phyloP scores from a whole-genome alignment of 2,329 filamentous ascomycete genomes.

The Botryotinia globosa region DNA sequence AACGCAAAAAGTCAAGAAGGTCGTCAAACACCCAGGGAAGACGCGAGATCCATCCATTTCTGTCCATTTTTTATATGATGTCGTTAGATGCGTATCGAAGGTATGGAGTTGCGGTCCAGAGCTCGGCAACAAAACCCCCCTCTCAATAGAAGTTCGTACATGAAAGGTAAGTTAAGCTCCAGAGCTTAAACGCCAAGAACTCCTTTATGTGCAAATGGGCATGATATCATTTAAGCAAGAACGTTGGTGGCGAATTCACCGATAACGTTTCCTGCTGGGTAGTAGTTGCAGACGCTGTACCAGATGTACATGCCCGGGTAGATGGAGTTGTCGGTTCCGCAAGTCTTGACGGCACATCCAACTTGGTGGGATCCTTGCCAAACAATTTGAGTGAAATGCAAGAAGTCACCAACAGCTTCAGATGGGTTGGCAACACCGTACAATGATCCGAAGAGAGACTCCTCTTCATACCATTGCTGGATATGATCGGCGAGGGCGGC shows the following conservation, averaged over 20 bases:
- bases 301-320: conserved; percentile 74
- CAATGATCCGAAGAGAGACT: conserved; percentile 50
- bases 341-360: conserved; percentile 58
- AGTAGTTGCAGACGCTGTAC: conserved; percentile 40
- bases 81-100: conserved; percentile 14
- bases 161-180: conserved; percentile 18
- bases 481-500: conserved; percentile 62
- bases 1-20: conserved; percentile 3
- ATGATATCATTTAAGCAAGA: conserved; percentile 19
- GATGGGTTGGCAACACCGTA: conserved; percentile 61
- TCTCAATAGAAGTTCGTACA: conserved; percentile 21
- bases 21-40: conserved; percentile 16
- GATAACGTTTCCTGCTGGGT: conserved; percentile 19
- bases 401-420: conserved; percentile 35
- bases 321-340: conserved; percentile 46
- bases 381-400: conserved; percentile 71
- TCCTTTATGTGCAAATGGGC: conserved; percentile 19
- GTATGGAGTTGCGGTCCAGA: conserved; percentile 12
- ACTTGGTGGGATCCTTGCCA: conserved; percentile 62
- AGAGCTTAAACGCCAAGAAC: conserved; percentile 20
- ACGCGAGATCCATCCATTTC: conserved; percentile 11
- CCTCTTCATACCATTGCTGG: conserved; percentile 87
- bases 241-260: conserved; percentile 16
- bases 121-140: conserved; percentile 13
- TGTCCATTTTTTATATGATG: conserved; percentile 10